Conservation (phyloP, 1,139 yeast genomes). For the Pichia sp. region DNA sequence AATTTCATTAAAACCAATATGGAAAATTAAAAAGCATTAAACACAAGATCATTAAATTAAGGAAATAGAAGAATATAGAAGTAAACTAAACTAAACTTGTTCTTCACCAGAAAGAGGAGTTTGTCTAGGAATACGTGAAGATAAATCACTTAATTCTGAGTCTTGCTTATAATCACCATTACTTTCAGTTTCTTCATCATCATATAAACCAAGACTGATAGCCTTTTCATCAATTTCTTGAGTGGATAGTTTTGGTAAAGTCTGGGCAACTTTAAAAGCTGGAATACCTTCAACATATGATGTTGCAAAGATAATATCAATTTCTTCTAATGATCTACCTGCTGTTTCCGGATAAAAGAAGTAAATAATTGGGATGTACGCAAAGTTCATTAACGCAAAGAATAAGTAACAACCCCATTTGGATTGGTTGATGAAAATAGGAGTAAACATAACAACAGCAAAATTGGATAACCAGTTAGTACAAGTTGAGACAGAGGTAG, state of each 20-base stretch:
- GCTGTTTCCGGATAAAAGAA: slow-evolving; percentile 67
- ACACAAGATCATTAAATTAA: not conserved
- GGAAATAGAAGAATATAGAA: not conserved
- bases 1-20: not conserved
- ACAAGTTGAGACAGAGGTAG: slow-evolving; percentile 41
- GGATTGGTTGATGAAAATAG: slow-evolving; percentile 37
- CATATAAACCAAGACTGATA: slow-evolving; percentile 42
- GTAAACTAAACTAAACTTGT: not conserved
- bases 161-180: not conserved
- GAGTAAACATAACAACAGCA: slow-evolving; percentile 44
- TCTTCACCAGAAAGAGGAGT: not conserved
- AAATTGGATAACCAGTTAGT: slow-evolving; percentile 48
- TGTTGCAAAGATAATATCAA: slow-evolving; percentile 50
- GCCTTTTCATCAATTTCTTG: slow-evolving; percentile 45
- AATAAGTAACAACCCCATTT: slow-evolving; percentile 39
- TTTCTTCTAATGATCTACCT: slow-evolving; percentile 55
- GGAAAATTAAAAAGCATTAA: not conserved
- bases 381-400: slow-evolving; percentile 35
- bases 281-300: slow-evolving; percentile 41
- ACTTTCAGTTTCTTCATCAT: slow-evolving; percentile 28
- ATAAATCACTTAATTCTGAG: not conserved
- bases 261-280: slow-evolving; percentile 47
- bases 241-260: slow-evolving; percentile 41
- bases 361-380: slow-evolving; percentile 52
- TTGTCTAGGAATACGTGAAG: not conserved